These are phyloP conservation scores for Pilasporangium apinafurcum DNA, from an alignment of 352 stramenopile species.

Conservation along the genomic window DNA sequence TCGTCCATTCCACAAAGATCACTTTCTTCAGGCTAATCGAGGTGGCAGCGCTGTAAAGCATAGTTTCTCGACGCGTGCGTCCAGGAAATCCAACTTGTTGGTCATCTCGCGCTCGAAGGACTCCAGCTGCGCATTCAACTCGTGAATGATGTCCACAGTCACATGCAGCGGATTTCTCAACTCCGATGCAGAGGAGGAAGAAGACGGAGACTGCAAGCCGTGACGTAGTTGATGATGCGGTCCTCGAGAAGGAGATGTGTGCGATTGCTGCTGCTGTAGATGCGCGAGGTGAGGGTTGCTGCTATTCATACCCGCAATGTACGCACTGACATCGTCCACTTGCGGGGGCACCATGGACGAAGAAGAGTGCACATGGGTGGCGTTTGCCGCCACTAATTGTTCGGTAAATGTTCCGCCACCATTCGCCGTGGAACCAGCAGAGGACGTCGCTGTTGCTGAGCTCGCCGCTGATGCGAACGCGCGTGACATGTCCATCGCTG, in stretches of 20 bases:
- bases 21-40: constrained; percentile 7
- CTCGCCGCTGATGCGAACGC: not conserved
- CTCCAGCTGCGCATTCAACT: constrained; percentile 35
- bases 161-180: constrained; percentile 15
- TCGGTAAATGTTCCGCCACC: no score
- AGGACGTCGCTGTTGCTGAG: not conserved
- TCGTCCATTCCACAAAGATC: not conserved
- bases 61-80: constrained; percentile 55
- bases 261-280: constrained; percentile 2
- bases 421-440: no score
- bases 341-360: not conserved
- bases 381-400: no score
- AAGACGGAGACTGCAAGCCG: no score
- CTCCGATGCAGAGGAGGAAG: constrained; percentile 3
- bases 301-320: constrained; percentile 20
- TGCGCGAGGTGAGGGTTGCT: constrained; percentile 1
- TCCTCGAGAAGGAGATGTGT: no score
- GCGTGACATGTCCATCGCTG: constrained; percentile 47
- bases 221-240: no score
- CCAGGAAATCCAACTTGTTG: constrained; percentile 54
- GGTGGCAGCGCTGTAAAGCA: constrained; percentile 32
- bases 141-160: constrained; percentile 22
- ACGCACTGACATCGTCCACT: constrained; percentile 25
- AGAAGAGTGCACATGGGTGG: no score
- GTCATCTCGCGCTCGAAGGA: constrained; percentile 46